Percentiles rank a stretch among this genome's conserved stretches.
Conservation (phyloP, 805 yeast genomes). For the Tetrapisispora nanseiensis region DNA sequence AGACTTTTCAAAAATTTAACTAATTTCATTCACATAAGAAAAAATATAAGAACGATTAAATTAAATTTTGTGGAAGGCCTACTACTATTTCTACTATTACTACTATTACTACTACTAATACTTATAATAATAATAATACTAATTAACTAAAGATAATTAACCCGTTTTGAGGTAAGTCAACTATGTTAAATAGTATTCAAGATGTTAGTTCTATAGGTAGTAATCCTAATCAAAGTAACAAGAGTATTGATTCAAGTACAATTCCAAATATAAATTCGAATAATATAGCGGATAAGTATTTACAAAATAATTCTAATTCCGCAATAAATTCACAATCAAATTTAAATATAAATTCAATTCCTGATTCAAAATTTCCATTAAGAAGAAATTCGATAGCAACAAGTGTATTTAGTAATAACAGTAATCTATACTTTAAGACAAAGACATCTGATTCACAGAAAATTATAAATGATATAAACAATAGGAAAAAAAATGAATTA, state of each 20-base stretch:
- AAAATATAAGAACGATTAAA: no score
- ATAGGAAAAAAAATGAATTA: neutral
- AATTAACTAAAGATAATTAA: no score
- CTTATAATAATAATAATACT: no score
- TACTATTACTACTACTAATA: no score
- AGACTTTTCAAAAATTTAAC: no score
- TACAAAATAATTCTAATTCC: no score
- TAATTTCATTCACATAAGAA: no score
- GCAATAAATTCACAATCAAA: neutral
- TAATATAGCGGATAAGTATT: neutral
- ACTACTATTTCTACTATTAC: no score
- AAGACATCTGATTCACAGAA: neutral
- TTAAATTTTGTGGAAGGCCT: no score
- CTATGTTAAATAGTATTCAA: neutral
- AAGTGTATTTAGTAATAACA: neutral
- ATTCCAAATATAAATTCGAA: neutral
- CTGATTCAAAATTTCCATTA: neutral
- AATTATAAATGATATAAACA: neutral
- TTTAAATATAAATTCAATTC: neutral
- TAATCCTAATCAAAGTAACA: neutral
- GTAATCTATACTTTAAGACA: constrained; percentile 1
- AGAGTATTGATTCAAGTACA: neutral
- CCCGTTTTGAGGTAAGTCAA: neutral
- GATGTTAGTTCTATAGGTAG: neutral
- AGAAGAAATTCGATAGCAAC: neutral